Percentiles rank a stretch among this genome's conserved stretches.
Evolutionary conservation across 768 basidiomycete genomes (phyloP).

Genomic region (Flagelloscypha sp.): DNA sequence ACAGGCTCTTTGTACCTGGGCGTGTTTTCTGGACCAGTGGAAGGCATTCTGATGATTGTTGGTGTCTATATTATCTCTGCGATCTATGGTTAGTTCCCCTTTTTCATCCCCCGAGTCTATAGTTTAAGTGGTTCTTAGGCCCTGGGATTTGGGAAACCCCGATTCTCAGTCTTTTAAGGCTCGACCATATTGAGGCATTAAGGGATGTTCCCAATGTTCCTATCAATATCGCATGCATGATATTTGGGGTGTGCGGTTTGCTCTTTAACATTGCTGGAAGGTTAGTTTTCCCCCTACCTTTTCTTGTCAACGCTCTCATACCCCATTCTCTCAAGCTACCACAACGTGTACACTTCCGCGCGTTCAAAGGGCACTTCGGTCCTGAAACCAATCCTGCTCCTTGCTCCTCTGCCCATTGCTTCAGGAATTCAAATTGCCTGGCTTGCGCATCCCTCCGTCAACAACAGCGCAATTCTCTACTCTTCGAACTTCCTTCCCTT

Average conservation of each 20-base stretch:
- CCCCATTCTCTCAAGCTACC: slow-evolving; percentile 44
- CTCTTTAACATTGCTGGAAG: slow-evolving; percentile 74
- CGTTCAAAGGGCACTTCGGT: slow-evolving; percentile 31
- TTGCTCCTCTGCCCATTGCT: slow-evolving; percentile 74
- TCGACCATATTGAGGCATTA: slow-evolving; percentile 44
- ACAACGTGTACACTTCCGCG: slow-evolving; percentile 68
- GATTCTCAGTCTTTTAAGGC: slow-evolving; percentile 47
- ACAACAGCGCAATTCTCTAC: slow-evolving; percentile 61
- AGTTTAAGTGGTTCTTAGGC: slow-evolving; percentile 31
- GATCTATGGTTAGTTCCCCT: slow-evolving; percentile 45
- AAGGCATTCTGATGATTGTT: slow-evolving; percentile 87
- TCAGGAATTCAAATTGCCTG: slow-evolving; percentile 70
- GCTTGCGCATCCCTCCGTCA: slow-evolving; percentile 61
- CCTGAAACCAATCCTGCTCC: slow-evolving; percentile 54
- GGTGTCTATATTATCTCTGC: slow-evolving; percentile 73
- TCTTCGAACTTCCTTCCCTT: slow-evolving; percentile 80
- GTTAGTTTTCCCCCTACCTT: slow-evolving; percentile 24
- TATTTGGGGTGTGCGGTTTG: slow-evolving; percentile 61
- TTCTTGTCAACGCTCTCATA: neutral
- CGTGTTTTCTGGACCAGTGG: slow-evolving; percentile 90
- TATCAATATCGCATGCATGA: slow-evolving; percentile 84
- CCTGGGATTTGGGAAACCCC: slow-evolving; percentile 75
- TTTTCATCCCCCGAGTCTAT: slow-evolving; percentile 1
- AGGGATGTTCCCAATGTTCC: slow-evolving; percentile 54
- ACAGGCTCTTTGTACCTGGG: slow-evolving; percentile 84